Conservation (phyloP, 2,329 filamentous ascomycete species). For the Fusarium sp. region DNA sequence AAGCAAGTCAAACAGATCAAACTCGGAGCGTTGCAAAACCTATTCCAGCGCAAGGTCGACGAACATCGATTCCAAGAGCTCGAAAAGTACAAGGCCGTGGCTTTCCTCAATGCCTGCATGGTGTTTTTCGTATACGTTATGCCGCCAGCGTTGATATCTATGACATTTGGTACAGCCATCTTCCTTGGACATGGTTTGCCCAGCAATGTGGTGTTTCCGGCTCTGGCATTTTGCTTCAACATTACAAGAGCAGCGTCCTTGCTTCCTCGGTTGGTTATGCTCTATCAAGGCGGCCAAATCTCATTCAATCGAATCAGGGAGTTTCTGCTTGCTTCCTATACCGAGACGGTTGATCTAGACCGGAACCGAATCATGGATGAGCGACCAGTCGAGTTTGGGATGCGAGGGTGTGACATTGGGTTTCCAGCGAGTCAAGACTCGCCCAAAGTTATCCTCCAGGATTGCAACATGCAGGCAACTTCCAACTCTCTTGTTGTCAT, state of each 20-base stretch:
- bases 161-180: not conserved
- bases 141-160: not conserved
- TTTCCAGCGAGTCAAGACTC: not conserved
- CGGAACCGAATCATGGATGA: no score
- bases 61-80: not conserved
- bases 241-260: not conserved
- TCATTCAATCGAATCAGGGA: not conserved
- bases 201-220: not conserved
- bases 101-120: not conserved
- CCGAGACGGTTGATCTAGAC: no score
- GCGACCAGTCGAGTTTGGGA: not conserved
- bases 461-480: not conserved
- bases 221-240: not conserved
- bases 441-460: not conserved
- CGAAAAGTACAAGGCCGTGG: not conserved
- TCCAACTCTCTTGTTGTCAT: not conserved
- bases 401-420: not conserved
- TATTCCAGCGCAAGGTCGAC: not conserved
- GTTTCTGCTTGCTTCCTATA: no score
- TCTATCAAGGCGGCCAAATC: not conserved
- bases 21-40: not conserved
- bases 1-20: not conserved
- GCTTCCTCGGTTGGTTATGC: not conserved
- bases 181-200: not conserved
- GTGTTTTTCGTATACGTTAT: not conserved